Evolutionary conservation across 352 stramenopile species (phyloP), one percentile per base, ranked within the genome.

Genomic region (Halophytophthora polymorphica): DNA sequence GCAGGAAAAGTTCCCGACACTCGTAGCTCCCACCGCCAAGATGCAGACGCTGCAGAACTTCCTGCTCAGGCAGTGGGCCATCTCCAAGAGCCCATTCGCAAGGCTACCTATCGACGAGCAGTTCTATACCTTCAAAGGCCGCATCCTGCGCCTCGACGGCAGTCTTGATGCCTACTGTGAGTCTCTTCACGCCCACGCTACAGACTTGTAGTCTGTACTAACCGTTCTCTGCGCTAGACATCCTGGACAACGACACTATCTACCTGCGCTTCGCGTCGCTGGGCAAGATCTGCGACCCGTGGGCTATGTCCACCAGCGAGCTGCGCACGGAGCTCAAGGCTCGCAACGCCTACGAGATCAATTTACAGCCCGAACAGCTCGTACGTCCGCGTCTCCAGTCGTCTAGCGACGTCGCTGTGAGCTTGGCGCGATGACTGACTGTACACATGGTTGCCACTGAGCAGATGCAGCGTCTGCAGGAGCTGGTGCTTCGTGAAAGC

Each of bases 301-400:
- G 75, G 69, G 80, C 77, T 6, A 87, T 91, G 77, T 88, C 77
- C 15, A 88, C 77, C 13, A 91, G 77, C 45, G 80, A 91, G 28
- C 56, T 91, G 8, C 73, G 77, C 1, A 40, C 67, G 8, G 77
- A 88, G 36, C 64, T 91, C 5, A 71, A 83, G 34, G 48, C 56
- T 15, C 67, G 77, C 12, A 67, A 78, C 15, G 75, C 75, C 2
- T 91, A 90, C 61, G 63, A 80, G 43, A 52, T 73, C 23, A 85
- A 85, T 14, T 52, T 85, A 42, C 75, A 83, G 50, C 80, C 80
- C 3, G 77, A 90, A 33, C 62, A 90, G 36, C 66, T 90, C 38
- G 74, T 86, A 48, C 52, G 58, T 44, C 15, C 14, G n/a, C n/a
- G 14, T 50, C n/a, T 25, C 18, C 45, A 17, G 12, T 28, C 29